Conservation (phyloP, 1,284 basidiomycete species). For the Garcileccinum viscosum region DNA sequence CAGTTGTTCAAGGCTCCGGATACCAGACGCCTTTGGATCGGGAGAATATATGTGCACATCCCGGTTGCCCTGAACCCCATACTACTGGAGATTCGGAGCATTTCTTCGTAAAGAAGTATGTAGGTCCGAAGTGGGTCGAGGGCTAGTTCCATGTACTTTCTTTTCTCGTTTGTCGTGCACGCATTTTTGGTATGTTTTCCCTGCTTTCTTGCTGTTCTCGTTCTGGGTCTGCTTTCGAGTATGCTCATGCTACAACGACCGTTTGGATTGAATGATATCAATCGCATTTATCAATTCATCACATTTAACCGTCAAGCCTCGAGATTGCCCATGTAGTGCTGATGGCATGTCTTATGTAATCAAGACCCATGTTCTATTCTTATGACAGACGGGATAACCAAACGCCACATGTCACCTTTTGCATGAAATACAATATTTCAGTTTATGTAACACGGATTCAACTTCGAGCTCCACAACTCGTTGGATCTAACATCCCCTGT, state of each 20-base stretch:
- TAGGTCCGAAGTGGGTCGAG: slow-evolving; percentile 35
- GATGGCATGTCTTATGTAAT: too few relatives aligned
- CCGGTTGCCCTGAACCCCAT: slow-evolving; percentile 30
- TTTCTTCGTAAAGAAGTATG: slow-evolving; percentile 40
- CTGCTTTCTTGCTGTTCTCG: not conserved
- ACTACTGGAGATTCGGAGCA: slow-evolving; percentile 17
- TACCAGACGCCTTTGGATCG: slow-evolving; percentile 12
- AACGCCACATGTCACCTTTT: too few relatives aligned
- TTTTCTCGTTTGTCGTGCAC: not conserved
- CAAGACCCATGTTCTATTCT: too few relatives aligned
- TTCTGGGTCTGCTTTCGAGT: not conserved
- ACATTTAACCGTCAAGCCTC: too few relatives aligned
- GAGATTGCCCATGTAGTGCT: too few relatives aligned
- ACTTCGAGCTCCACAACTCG: too few relatives aligned
- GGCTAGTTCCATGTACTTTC: slow-evolving; percentile 16
- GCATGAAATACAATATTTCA: too few relatives aligned
- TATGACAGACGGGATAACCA: too few relatives aligned
- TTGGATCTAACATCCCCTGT: too few relatives aligned
- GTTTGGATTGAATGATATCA: not conserved
- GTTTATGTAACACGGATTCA: too few relatives aligned
- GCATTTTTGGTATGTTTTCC: not conserved
- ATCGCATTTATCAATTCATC: not conserved
- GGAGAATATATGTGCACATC: slow-evolving; percentile 28
- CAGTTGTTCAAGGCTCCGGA: slow-evolving; percentile 17
- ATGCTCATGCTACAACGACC: not conserved